Conservation (phyloP, 176 grass and related monocot genomes). For the Aegilops longissima region DNA sequence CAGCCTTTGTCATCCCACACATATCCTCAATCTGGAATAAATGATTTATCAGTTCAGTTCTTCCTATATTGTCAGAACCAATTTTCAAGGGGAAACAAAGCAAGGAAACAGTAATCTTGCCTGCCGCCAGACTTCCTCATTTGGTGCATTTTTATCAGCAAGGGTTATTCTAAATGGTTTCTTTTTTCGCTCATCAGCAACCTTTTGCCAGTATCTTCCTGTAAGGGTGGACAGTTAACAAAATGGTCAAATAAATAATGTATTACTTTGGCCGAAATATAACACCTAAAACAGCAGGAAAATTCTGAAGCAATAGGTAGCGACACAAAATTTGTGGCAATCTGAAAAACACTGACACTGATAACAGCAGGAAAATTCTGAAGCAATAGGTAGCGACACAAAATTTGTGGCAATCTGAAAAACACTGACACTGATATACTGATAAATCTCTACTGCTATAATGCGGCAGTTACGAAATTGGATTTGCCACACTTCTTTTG, state of each 20-base stretch:
- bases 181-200: constrained; percentile 85
- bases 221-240: constrained; percentile 34
- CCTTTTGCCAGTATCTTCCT: constrained; percentile 93
- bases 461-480: not conserved
- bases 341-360: too few species aligned
- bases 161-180: constrained; percentile 91
- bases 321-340: not conserved
- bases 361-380: not conserved
- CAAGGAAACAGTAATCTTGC: constrained; percentile 35
- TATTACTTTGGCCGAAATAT: not conserved
- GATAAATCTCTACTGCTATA: not conserved
- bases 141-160: constrained; percentile 99
- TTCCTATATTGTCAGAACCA: constrained; percentile 13
- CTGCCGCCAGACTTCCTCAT: constrained; percentile 98
- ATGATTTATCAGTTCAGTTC: constrained; percentile 37
- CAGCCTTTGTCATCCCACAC: constrained; percentile 68
- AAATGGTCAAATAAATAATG: constrained; percentile 4
- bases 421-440: not conserved
- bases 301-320: not conserved
- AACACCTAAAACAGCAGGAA: not conserved
- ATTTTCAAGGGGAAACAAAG: constrained; percentile 5
- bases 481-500: not conserved
- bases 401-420: constrained; percentile 1
- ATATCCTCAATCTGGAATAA: constrained; percentile 86
- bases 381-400: not conserved